Conservation (phyloP, 2,329 filamentous ascomycete genomes). For the Corynespora cassiicola region DNA sequence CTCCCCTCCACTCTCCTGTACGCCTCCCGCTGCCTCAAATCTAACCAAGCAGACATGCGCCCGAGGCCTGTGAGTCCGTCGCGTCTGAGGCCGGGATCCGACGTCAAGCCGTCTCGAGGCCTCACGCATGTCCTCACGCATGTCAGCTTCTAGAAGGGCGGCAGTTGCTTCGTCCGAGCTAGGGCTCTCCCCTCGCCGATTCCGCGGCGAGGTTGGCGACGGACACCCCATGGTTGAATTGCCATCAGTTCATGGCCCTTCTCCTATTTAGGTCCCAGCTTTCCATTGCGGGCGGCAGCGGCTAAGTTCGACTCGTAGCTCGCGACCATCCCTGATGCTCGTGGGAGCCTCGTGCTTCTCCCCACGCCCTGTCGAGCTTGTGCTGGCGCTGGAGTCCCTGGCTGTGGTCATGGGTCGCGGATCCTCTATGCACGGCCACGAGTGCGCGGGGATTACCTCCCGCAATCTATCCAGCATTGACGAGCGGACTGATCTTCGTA, state of each 20-base stretch:
- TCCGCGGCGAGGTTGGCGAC: too few relatives aligned
- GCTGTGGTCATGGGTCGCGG: conserved; percentile 6
- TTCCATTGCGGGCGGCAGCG: too few relatives aligned
- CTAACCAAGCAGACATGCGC: conserved; percentile 2
- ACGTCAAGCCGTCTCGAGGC: conserved; percentile 5
- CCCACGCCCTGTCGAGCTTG: neutral
- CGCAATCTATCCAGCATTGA: conserved; percentile 7
- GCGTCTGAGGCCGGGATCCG: conserved; percentile 10
- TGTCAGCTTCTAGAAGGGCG: conserved; percentile 20
- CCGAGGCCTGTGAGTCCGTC: conserved; percentile 8
- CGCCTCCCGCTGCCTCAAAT: neutral
- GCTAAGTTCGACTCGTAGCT: too few relatives aligned
- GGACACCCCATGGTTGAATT: too few relatives aligned
- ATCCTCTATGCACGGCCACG: conserved; percentile 8
- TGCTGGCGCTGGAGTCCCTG: conserved; percentile 3
- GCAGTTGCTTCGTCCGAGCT: too few relatives aligned
- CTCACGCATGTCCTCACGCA: conserved; percentile 6
- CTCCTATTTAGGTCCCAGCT: too few relatives aligned
- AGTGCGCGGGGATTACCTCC: conserved; percentile 9
- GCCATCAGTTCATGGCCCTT: too few relatives aligned
- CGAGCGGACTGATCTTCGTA: conserved; percentile 9
- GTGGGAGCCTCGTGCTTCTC: too few relatives aligned
- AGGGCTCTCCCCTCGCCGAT: too few relatives aligned
- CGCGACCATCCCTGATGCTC: conserved; percentile 1
- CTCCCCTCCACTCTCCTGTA: neutral